phyloP scores from a whole-genome alignment of 106 monocot genomes.

The Platanthera guangdongensis region DNA sequence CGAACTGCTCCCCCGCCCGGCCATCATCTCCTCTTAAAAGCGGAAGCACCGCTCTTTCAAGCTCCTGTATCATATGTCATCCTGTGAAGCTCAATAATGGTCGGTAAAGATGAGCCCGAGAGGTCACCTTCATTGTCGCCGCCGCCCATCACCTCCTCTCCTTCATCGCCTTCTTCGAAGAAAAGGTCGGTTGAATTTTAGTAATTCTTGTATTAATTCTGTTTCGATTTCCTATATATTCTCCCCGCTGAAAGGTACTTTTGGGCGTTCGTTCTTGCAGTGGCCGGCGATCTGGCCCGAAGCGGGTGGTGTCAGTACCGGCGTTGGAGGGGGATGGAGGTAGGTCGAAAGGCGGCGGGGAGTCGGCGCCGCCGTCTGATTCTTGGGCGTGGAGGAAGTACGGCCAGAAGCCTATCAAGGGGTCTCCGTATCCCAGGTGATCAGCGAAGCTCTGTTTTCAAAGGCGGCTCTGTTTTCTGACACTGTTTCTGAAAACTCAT shows the following conservation, averaged over 20 bases:
- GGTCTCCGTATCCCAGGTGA: conserved; percentile 28
- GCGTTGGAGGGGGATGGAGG: conserved; percentile 4
- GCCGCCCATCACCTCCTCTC: neutral
- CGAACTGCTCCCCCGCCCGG: too few species aligned
- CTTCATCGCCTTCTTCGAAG: neutral
- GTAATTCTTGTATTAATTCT: neutral
- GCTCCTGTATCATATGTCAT: neutral
- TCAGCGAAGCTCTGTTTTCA: neutral
- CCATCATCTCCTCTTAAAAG: neutral
- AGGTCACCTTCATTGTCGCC: neutral
- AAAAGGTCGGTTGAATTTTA: neutral
- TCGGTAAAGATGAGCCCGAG: neutral
- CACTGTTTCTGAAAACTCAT: neutral
- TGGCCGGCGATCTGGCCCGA: conserved; percentile 19
- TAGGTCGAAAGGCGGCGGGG: conserved; percentile 6
- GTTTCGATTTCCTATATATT: neutral
- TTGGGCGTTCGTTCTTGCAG: neutral
- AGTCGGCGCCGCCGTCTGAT: conserved; percentile 20
- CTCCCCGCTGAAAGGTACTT: neutral
- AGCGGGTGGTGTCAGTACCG: conserved; percentile 25
- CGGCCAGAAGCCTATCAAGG: conserved; percentile 37
- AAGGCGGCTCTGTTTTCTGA: too few species aligned
- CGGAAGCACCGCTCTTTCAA: neutral
- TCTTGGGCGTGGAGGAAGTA: conserved; percentile 31
- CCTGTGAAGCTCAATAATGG: neutral